Conservation (phyloP, 345 rosid genomes). For the Excoecaria agallocha region DNA sequence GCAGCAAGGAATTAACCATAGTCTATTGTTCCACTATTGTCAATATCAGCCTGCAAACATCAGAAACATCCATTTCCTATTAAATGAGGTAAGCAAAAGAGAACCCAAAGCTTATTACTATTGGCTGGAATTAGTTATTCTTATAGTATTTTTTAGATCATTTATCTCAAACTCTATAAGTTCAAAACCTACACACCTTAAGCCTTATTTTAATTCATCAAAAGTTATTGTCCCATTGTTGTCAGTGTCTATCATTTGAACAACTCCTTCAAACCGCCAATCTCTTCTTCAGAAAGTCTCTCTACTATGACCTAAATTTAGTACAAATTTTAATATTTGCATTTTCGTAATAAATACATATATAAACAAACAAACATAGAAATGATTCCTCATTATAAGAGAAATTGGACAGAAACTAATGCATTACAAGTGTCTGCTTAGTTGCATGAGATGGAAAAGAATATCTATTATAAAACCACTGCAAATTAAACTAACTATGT, state of each 20-base stretch:
- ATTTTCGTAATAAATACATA: no score
- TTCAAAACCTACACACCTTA: slow-evolving; percentile 63
- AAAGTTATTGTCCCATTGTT: slow-evolving; percentile 69
- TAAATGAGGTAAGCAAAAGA: not conserved
- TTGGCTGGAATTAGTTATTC: slow-evolving; percentile 9
- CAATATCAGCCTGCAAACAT: slow-evolving; percentile 65
- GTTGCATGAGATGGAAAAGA: no score
- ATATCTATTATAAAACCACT: no score
- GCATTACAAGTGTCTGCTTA: no score
- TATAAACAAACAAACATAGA: no score
- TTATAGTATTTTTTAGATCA: slow-evolving; percentile 69
- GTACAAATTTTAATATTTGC: no score
- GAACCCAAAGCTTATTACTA: not conserved
- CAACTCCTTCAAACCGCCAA: slow-evolving; percentile 71
- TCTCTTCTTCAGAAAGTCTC: no score
- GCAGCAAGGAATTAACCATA: slow-evolving; percentile 83
- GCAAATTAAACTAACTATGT: no score
- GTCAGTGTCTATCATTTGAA: slow-evolving; percentile 79
- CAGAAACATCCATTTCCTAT: not conserved
- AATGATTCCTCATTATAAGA: no score
- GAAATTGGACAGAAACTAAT: no score
- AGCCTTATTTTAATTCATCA: slow-evolving; percentile 62
- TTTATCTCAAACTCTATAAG: slow-evolving; percentile 81
- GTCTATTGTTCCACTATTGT: slow-evolving; percentile 75
- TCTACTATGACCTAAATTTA: no score